Percentiles rank a stretch among this genome's conserved stretches.
These are phyloP conservation scores for Tetrapisispora phaffii DNA, from an alignment of 805 yeast species.

Conservation along the genomic window DNA sequence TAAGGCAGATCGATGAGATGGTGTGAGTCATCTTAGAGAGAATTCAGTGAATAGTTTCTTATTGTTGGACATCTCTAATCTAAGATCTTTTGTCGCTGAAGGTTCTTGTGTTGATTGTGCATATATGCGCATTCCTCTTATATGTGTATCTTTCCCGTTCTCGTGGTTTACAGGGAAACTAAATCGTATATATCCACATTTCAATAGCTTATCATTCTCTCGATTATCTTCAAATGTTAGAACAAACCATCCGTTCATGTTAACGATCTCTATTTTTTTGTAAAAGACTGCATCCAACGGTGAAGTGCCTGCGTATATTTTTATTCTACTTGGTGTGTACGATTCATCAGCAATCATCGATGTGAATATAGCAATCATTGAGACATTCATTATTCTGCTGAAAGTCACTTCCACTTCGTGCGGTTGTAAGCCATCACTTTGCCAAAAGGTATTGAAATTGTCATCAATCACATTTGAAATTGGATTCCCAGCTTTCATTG, in stretches of 20 bases:
- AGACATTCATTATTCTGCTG: constrained; percentile 61
- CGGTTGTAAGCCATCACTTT: constrained; percentile 87
- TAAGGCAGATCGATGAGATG: too few species aligned
- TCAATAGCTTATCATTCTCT: constrained; percentile 14
- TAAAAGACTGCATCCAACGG: constrained; percentile 22
- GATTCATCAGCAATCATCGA: constrained; percentile 75
- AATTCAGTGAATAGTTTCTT: neutral
- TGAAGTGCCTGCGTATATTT: constrained; percentile 27
- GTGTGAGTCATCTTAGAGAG: neutral
- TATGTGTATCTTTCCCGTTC: constrained; percentile 91
- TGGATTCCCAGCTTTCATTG: constrained; percentile 64
- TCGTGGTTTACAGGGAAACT: constrained; percentile 56
- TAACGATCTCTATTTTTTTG: constrained; percentile 19
- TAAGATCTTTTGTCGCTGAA: neutral
- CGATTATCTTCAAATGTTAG: constrained; percentile 19
- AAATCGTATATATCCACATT: constrained; percentile 24
- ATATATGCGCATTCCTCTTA: constrained; percentile 52
- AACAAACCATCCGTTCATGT: constrained; percentile 28
- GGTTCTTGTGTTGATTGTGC: constrained; percentile 3
- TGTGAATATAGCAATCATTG: constrained; percentile 59
- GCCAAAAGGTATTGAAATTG: constrained; percentile 75
- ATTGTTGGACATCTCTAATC: neutral
- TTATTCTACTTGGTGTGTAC: constrained; percentile 59
- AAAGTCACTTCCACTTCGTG: constrained; percentile 74
- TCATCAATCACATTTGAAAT: constrained; percentile 64